Evolutionary conservation across 1,284 basidiomycete species (phyloP).

Genomic region (Cutaneotrichosporon dermatis): DNA sequence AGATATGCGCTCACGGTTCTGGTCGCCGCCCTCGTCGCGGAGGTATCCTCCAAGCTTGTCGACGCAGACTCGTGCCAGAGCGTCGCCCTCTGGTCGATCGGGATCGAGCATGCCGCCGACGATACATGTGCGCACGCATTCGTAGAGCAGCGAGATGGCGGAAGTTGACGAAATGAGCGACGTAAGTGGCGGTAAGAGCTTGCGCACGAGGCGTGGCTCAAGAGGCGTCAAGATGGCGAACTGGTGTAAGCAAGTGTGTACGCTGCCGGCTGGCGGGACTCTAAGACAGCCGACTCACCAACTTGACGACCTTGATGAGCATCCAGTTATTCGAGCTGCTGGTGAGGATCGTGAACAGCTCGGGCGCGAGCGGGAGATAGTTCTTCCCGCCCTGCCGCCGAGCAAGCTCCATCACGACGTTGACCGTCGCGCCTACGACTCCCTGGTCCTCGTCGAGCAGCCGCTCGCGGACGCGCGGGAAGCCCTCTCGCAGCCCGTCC

Average conservation of each 20-base stretch:
- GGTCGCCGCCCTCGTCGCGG: conserved; percentile 72
- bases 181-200: conserved; percentile 87
- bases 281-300: conserved; percentile 55
- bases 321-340: conserved; percentile 98
- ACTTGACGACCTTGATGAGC: conserved; percentile 97
- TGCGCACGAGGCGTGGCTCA: conserved; percentile 89
- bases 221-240: conserved; percentile 85
- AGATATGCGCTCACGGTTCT: conserved; percentile 66
- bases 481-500: conserved; percentile 63
- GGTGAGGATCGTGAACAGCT: conserved; percentile 89
- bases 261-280: too few relatives aligned
- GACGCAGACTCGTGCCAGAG: conserved; percentile 80
- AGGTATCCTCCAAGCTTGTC: conserved; percentile 91
- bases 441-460: conserved; percentile 82
- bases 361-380: conserved; percentile 80
- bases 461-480: conserved; percentile 71
- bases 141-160: conserved; percentile 92
- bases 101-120: conserved; percentile 93
- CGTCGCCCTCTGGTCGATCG: conserved; percentile 60
- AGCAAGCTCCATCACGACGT: conserved; percentile 90
- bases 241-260: conserved; percentile 49
- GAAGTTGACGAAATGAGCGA: conserved; percentile 92
- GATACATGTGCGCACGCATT: conserved; percentile 97
- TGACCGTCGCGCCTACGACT: conserved; percentile 87
- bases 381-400: conserved; percentile 65